Evolutionary conservation across 2,329 filamentous ascomycete species (phyloP), one percentile per base, ranked within the genome.

Genomic region (Ustilaginoidea virens): DNA sequence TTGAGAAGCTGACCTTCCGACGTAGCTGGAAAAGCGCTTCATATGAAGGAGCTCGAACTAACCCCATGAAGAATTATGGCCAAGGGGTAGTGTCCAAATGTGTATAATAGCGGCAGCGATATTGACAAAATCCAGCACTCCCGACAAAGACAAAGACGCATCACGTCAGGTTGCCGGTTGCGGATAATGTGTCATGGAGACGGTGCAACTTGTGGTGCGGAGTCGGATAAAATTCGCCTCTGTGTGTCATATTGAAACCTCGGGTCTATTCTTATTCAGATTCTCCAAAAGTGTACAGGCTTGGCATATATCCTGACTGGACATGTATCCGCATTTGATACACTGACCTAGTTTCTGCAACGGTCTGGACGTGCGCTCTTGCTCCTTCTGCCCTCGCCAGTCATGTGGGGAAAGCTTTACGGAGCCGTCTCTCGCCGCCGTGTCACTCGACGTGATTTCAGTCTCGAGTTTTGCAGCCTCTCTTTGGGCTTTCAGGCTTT

Each of bases 301-400:
- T 54, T 98, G 92, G 55, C 90, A 98, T 22, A 94, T 71, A 17
- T 72, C 69, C 52, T 98, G 90, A 43, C 86, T 94, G 2, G 90
- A 93, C 53, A 98, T 80, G 49, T 96, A 98, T 10, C 90, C 90
- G 43, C 90, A 98, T 29, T 72, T 76, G 45, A 77, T 71, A 47
- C 90, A 98, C 38, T 74, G 76, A 2, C 87, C 82, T 40, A 94
- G 67, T 10, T 75, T 74, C 51, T 87, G 81, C 43, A 71, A 66
- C n/a, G 65, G 55, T 8, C 44, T 48, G 2, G 50, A 31, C 5
- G 47, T 29, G 24, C 40, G 38, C 36, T 45, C 44, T 39, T 41
- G n/a, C 23, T 25, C 17, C 7, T 12, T 49, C 33, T 39, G 35
- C 27, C 40, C 41, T 17, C 43, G 42, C 18, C 23, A 19, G 9